phyloP scores from a whole-genome alignment of 495 filamentous ascomycete genomes.

The Aspergillus mulundensis region DNA sequence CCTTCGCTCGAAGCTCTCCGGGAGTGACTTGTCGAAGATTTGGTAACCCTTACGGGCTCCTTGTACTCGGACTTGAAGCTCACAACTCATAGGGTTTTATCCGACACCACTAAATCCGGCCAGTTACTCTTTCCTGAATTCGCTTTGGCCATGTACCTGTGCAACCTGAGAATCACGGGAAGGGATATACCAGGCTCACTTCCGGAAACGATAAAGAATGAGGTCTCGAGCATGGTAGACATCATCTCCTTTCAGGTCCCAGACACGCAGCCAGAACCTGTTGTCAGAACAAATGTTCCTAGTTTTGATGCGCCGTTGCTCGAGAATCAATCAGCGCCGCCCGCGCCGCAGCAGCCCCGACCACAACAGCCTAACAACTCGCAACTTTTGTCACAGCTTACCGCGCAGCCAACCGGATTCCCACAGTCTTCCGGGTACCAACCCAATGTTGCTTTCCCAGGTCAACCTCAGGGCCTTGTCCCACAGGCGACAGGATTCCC shows the following conservation, averaged over 20 bases:
- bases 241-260: conserved; percentile 94
- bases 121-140: conserved; percentile 98
- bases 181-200: conserved; percentile 70
- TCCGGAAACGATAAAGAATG: conserved; percentile 85
- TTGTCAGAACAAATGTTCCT: conserved; percentile 64
- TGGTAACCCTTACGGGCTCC: conserved; percentile 52
- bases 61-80: background rate
- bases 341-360: conserved; percentile 81
- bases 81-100: conserved; percentile 64
- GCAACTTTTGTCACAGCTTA: conserved; percentile 72
- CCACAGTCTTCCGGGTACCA: conserved; percentile 51
- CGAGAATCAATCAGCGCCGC: conserved; percentile 61
- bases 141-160: conserved; percentile 97
- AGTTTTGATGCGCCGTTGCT: conserved; percentile 66
- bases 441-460: conserved; percentile 28
- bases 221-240: conserved; percentile 99
- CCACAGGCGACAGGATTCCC: conserved; percentile 46
- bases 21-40: conserved; percentile 77
- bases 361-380: conserved; percentile 73
- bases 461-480: conserved; percentile 13
- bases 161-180: conserved; percentile 85
- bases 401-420: conserved; percentile 62
- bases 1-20: conserved; percentile 79
- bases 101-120: conserved; percentile 94
- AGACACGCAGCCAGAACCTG: conserved; percentile 60